A percentile compares a stretch with the other conserved stretches of the same genome.
These are phyloP conservation scores for Pleurotus cornucopiae DNA, from an alignment of 768 basidiomycete species.

Conservation along the genomic window DNA sequence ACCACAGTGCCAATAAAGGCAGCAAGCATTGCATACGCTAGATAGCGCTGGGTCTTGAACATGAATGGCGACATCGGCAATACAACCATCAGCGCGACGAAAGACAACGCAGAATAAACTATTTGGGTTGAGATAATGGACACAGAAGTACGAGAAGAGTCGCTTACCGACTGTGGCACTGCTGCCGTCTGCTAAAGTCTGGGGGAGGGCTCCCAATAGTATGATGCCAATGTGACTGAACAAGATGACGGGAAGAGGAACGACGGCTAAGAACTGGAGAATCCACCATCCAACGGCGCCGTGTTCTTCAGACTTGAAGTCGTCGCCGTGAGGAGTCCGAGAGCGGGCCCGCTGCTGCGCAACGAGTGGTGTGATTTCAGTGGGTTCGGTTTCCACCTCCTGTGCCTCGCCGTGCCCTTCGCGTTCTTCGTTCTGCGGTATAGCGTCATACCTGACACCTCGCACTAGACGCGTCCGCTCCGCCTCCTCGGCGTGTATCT, in stretches of 20 bases:
- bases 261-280: conserved; percentile 47
- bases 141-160: conserved; percentile 2
- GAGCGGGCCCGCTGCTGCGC: conserved; percentile 7
- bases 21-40: conserved; percentile 26
- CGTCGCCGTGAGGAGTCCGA: not conserved
- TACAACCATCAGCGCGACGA: conserved; percentile 46
- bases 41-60: conserved; percentile 36
- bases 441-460: conserved; percentile 22
- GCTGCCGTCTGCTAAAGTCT: conserved; percentile 64
- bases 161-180: conserved; percentile 43
- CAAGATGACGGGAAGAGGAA: conserved; percentile 51
- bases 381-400: conserved; percentile 34
- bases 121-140: not conserved
- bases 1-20: conserved; percentile 39
- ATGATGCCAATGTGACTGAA: conserved; percentile 46
- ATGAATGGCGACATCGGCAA: conserved; percentile 65
- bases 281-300: conserved; percentile 48
- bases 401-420: conserved; percentile 11
- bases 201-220: conserved; percentile 41
- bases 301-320: conserved; percentile 14
- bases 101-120: conserved; percentile 49
- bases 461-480: conserved; percentile 11
- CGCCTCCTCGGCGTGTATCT: conserved; percentile 2
- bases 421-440: conserved; percentile 16
- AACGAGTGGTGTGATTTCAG: conserved; percentile 57